Evolutionary conservation across 73 alveolate species (phyloP).

Genomic region (Paramecium sonneborni): DNA sequence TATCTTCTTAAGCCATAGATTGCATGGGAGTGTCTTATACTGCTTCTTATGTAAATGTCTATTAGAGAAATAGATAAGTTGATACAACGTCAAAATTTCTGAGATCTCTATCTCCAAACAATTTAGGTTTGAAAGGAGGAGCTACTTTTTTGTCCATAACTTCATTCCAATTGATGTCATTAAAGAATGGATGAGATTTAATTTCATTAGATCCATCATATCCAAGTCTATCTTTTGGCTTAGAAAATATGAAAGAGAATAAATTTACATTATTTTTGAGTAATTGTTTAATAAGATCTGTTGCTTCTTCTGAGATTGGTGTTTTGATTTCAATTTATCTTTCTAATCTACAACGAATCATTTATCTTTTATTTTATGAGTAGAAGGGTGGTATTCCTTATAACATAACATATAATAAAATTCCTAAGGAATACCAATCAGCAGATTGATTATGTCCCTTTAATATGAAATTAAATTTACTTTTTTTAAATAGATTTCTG

Average conservation of each 20-base stretch:
- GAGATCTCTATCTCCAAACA: constrained; percentile 64
- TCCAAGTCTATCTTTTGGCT: constrained; percentile 74
- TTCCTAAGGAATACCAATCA: constrained; percentile 86
- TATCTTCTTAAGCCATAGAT: neutral
- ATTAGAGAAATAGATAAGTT: neutral
- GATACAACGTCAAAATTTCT: constrained; percentile 71
- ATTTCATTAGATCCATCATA: constrained; percentile 71
- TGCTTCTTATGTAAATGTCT: constrained; percentile 43
- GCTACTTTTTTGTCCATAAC: constrained; percentile 58
- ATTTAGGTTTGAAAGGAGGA: constrained; percentile 84
- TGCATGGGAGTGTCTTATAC: constrained; percentile 43
- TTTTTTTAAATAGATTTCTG: constrained; percentile 74
- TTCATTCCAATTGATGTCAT: constrained; percentile 66
- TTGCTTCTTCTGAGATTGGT: neutral
- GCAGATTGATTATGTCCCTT: constrained; percentile 71
- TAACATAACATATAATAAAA: constrained; percentile 81
- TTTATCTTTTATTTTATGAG: constrained; percentile 60
- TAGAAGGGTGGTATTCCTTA: constrained; percentile 82
- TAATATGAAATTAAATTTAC: constrained; percentile 4
- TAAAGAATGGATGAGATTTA: constrained; percentile 72
- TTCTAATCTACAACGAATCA: constrained; percentile 63
- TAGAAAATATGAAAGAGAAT: constrained; percentile 8
- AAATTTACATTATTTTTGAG: constrained; percentile 41
- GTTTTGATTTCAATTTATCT: neutral
- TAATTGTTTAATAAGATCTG: neutral